Evolutionary conservation across 768 basidiomycete genomes (phyloP).

Genomic region (Exidia glandulosa): DNA sequence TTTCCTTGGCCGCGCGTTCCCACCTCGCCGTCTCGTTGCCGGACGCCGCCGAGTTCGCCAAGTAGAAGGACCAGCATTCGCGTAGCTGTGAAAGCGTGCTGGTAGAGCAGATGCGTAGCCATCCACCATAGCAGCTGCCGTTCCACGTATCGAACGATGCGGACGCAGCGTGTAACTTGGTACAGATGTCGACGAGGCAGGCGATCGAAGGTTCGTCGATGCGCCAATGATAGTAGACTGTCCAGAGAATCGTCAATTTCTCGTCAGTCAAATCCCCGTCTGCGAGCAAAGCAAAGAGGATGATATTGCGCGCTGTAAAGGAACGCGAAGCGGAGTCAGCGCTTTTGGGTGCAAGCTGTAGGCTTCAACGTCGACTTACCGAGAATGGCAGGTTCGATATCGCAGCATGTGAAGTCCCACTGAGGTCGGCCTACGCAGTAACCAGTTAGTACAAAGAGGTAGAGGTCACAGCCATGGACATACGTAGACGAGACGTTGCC

Average conservation of each 20-base stretch:
- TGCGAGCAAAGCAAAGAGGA: constrained; percentile 6
- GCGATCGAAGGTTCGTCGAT: constrained; percentile 3
- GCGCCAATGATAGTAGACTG: constrained; percentile 8
- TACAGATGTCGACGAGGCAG: constrained; percentile 3
- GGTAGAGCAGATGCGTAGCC: too few species aligned
- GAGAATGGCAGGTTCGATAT: constrained; percentile 9
- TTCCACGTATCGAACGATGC: constrained; percentile 2
- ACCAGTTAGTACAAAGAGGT: too few species aligned
- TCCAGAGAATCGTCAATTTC: constrained; percentile 3
- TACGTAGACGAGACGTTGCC: too few species aligned
- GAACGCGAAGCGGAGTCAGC: too few species aligned
- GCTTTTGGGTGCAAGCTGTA: neutral
- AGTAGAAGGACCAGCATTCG: too few species aligned
- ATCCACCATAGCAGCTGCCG: too few species aligned
- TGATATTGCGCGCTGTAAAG: constrained; percentile 9
- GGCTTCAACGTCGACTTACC: constrained; percentile 1
- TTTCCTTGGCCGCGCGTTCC: too few species aligned
- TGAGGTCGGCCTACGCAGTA: neutral
- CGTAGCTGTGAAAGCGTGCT: too few species aligned
- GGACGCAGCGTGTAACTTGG: constrained; percentile 3
- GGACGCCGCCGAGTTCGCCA: too few species aligned
- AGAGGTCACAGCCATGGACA: too few species aligned
- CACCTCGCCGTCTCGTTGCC: too few species aligned
- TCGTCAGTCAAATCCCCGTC: constrained; percentile 5
- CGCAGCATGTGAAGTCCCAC: constrained; percentile 11